phyloP scores from a whole-genome alignment of 1,284 basidiomycete genomes.

The Exobasidium rhododendri region DNA sequence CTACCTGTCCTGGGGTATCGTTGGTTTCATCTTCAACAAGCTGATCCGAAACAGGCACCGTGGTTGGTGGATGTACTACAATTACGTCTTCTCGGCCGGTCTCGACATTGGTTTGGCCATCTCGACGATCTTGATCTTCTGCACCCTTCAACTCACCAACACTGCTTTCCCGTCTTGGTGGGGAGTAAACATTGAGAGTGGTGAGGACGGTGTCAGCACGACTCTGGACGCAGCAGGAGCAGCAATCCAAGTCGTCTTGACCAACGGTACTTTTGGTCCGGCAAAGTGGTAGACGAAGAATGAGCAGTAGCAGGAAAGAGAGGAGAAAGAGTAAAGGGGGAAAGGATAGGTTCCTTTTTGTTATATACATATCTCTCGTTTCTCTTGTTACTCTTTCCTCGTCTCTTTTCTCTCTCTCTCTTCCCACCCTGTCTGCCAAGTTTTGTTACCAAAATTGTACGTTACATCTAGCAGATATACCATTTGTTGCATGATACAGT shows the following conservation, averaged over 20 bases:
- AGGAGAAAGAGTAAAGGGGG: too few relatives aligned
- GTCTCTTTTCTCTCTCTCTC: too few relatives aligned
- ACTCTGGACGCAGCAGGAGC: neutral
- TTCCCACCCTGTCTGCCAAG: too few relatives aligned
- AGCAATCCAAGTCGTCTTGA: neutral
- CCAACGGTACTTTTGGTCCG: neutral
- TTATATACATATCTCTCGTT: too few relatives aligned
- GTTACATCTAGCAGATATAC: too few relatives aligned
- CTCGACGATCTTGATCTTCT: slow-evolving; percentile 52
- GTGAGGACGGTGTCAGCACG: neutral
- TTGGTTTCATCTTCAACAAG: slow-evolving; percentile 58
- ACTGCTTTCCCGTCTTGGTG: neutral
- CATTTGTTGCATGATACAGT: too few relatives aligned
- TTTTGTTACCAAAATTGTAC: too few relatives aligned
- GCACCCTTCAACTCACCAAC: neutral
- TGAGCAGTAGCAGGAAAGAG: too few relatives aligned
- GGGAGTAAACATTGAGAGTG: too few relatives aligned
- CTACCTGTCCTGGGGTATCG: slow-evolving; percentile 54
- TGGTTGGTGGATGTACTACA: slow-evolving; percentile 56
- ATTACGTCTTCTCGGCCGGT: slow-evolving; percentile 55
- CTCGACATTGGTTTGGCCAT: slow-evolving; percentile 55
- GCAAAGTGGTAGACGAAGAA: neutral
- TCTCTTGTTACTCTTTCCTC: too few relatives aligned
- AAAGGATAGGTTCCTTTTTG: too few relatives aligned
- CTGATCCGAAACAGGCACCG: slow-evolving; percentile 44